phyloP scores from a whole-genome alignment of 2,329 filamentous ascomycete species.

The Colletotrichum cordylinicola region DNA sequence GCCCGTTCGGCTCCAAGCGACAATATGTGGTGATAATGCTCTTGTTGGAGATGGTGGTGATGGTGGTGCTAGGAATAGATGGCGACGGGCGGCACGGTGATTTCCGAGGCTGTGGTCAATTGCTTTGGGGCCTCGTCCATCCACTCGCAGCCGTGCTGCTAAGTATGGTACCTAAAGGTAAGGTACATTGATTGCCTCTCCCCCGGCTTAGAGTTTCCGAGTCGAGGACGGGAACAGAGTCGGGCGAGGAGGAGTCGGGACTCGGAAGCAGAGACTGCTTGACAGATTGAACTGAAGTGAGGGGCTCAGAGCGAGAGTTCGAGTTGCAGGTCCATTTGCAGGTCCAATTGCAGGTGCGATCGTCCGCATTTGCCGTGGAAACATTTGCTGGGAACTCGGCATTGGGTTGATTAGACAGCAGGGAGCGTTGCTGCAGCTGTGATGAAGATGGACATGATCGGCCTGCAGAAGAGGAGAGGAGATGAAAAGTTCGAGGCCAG shows the following conservation, averaged over 20 bases:
- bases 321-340: not conserved
- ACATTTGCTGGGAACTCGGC: not conserved
- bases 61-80: conserved; percentile 12
- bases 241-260: not conserved
- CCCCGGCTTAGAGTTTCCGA: not conserved
- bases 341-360: not conserved
- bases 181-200: not conserved
- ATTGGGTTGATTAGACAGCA: conserved; percentile 5
- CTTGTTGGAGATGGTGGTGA: not conserved
- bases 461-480: not conserved
- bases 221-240: not conserved
- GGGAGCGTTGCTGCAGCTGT: conserved; percentile 9
- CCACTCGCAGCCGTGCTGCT: not conserved
- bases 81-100: not conserved
- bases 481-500: not conserved
- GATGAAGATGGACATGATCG: conserved; percentile 20
- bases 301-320: not conserved
- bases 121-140: not conserved
- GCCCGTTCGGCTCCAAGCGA: not conserved
- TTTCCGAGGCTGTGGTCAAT: not conserved
- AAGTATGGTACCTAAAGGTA: not conserved
- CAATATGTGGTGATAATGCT: not conserved
- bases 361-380: not conserved
- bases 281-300: not conserved
- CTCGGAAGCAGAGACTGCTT: not conserved